A percentile compares a stretch with the other conserved stretches of the same genome.
Evolutionary conservation across 2,329 filamentous ascomycete species (phyloP).

Genomic region (Graphiopsis chlorocephala): DNA sequence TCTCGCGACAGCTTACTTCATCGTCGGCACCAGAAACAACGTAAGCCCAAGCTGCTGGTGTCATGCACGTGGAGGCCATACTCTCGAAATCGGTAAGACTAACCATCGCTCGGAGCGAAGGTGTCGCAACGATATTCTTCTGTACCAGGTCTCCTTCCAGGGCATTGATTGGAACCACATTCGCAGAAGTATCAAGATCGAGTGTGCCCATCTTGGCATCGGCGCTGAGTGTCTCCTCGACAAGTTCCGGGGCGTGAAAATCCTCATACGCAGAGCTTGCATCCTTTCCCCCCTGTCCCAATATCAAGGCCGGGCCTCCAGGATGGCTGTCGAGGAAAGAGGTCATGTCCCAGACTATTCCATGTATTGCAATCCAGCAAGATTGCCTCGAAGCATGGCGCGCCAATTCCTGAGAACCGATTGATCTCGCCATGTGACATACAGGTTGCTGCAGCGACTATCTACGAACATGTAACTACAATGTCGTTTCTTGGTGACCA

Average conservation of each 20-base stretch:
- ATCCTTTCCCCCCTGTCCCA: constrained; percentile 52
- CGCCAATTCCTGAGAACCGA: constrained; percentile 6
- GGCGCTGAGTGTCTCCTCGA: constrained; percentile 40
- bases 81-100: background rate
- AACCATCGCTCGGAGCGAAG: background rate
- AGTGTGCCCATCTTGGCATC: constrained; percentile 33
- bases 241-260: constrained; percentile 47
- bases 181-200: constrained; percentile 20
- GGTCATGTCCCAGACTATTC: constrained; percentile 86
- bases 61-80: constrained; percentile 36
- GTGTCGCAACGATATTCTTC: background rate
- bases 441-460: background rate
- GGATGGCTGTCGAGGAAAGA: constrained; percentile 65
- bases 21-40: constrained; percentile 50
- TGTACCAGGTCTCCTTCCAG: background rate
- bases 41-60: constrained; percentile 40
- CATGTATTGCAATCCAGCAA: constrained; percentile 89
- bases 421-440: background rate
- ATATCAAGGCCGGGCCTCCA: constrained; percentile 58
- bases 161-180: background rate
- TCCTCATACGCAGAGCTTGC: constrained; percentile 53
- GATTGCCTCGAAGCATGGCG: constrained; percentile 52
- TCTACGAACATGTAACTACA: background rate
- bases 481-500: background rate
- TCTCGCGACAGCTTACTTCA: constrained; percentile 42